These are phyloP conservation scores for Cercospora sp. DNA, from an alignment of 2,329 filamentous ascomycete species.

Conservation along the genomic window DNA sequence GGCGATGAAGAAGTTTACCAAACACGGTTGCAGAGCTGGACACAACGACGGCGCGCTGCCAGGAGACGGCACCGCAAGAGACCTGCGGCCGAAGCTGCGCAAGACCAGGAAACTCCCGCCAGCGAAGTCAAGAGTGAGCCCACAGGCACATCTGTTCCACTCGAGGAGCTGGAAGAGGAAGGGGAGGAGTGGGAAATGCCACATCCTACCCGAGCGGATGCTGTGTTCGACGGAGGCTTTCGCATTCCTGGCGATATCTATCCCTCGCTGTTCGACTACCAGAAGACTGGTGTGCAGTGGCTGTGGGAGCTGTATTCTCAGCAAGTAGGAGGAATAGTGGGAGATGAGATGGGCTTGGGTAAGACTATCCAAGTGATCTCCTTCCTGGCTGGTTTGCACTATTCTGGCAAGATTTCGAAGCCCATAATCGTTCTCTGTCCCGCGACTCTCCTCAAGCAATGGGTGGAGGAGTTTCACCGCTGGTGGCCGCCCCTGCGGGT, in stretches of 20 bases:
- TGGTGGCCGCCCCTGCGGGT: conserved; percentile 99
- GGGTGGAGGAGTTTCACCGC: conserved; percentile 96
- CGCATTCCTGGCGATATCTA: conserved; percentile 89
- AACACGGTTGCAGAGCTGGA: conserved; percentile 72
- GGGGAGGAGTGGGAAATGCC: conserved; percentile 77
- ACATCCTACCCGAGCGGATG: conserved; percentile 78
- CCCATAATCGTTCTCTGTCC: conserved; percentile 91
- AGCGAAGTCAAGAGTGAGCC: conserved; percentile 24
- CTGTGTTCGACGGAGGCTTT: conserved; percentile 71
- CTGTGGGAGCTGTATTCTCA: conserved; percentile 88
- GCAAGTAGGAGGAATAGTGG: conserved; percentile 88
- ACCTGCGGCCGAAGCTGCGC: conserved; percentile 19
- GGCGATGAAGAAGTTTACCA: conserved; percentile 84
- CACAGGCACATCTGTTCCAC: conserved; percentile 40
- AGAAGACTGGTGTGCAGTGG: conserved; percentile 97
- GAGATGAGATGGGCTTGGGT: conserved; percentile 98
- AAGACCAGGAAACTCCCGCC: neutral
- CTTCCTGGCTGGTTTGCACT: conserved; percentile 86
- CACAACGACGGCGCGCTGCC: conserved; percentile 61
- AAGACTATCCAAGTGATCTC: conserved; percentile 84
- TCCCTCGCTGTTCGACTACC: conserved; percentile 90
- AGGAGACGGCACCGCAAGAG: conserved; percentile 44
- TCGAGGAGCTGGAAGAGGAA: conserved; percentile 38
- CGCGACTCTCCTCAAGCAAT: conserved; percentile 92
- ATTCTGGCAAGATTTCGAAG: conserved; percentile 79